Base-by-base conservation (phyloP, 805 yeast species). In the Ogataea kodamae region DNA sequence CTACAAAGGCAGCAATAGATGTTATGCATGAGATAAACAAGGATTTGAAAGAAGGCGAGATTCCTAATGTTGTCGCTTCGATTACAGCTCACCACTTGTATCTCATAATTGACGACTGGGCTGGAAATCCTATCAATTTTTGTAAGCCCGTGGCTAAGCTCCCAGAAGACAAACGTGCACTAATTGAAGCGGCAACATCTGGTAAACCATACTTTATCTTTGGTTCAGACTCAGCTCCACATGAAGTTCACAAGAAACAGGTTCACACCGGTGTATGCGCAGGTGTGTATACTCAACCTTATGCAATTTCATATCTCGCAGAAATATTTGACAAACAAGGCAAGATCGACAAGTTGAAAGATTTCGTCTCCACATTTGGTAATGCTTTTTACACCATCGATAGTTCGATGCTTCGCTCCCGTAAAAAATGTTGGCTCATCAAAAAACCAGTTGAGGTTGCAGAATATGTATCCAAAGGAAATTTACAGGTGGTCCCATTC, bases 211-310 rank as follows among this genome's bases (percentile, higher is more conserved):
- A 79, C 67, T 92, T 89, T 60, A 86, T 92, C 67, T 92, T 89
- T 55, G 99, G 99, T 5, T 85, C 96, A 1, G 99, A 92, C 59
- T 86, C 96, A 14, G 99, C 99, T 18, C 99, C 98, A 16, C 98
- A 92, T 58, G 95, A 96, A 6, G 53, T 85, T 16, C 74, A 74
- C 43, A 78, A 78, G 40, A 94, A 94, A 61, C 69, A 85, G 16
- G 80, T 72, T 41, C 87, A 77, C 46, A 65, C 68, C 22, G 90
- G 89, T 14, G 97, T 90, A 11, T 87, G 97, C 52, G 99, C 99
- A n/a, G 99, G 99, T 53, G 96, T 92, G 6, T 92, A 74, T 62
- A 85, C 97, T 2, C 98, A 92, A 59, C 73, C 85, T 14, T 75
- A 75, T 48, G 95, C 83, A 2, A 60, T 92, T 12, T 68, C 88